Evolutionary conservation across 768 basidiomycete species (phyloP).

Genomic region (Piloderma croceum): DNA sequence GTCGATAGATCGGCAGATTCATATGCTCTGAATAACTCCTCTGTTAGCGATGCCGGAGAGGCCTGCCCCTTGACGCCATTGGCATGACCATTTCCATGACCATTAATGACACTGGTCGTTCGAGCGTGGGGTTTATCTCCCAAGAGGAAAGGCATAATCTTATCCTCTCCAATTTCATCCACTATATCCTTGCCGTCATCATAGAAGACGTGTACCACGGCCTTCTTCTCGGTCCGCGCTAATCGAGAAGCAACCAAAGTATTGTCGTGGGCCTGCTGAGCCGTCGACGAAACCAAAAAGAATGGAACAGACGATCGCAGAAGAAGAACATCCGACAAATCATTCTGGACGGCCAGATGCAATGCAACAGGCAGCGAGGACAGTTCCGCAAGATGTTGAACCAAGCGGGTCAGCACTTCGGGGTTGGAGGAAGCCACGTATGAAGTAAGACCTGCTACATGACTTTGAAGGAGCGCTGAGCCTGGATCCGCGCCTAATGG

Average conservation of each 20-base stretch:
- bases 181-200: slow-evolving; percentile 31
- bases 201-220: slow-evolving; percentile 85
- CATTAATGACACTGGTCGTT: slow-evolving; percentile 32
- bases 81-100: slow-evolving; percentile 21
- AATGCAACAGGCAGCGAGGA: slow-evolving; percentile 61
- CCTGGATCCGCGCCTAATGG: slow-evolving; percentile 66
- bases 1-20: slow-evolving; percentile 65
- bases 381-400: slow-evolving; percentile 65
- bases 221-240: slow-evolving; percentile 61
- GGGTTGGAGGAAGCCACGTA: slow-evolving; percentile 51
- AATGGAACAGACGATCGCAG: slow-evolving; percentile 78
- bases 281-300: slow-evolving; percentile 70
- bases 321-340: slow-evolving; percentile 69
- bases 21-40: slow-evolving; percentile 61
- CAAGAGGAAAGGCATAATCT: slow-evolving; percentile 56
- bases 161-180: slow-evolving; percentile 52
- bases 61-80: slow-evolving; percentile 5
- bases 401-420: slow-evolving; percentile 51
- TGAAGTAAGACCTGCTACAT: slow-evolving; percentile 44
- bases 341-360: slow-evolving; percentile 59
- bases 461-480: slow-evolving; percentile 47
- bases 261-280: slow-evolving; percentile 85
- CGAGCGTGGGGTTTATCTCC: slow-evolving; percentile 32
- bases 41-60: slow-evolving; percentile 22
- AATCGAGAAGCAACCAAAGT: slow-evolving; percentile 81